phyloP scores from a whole-genome alignment of 306 rosid genomes.

The Rosa multiflora region DNA sequence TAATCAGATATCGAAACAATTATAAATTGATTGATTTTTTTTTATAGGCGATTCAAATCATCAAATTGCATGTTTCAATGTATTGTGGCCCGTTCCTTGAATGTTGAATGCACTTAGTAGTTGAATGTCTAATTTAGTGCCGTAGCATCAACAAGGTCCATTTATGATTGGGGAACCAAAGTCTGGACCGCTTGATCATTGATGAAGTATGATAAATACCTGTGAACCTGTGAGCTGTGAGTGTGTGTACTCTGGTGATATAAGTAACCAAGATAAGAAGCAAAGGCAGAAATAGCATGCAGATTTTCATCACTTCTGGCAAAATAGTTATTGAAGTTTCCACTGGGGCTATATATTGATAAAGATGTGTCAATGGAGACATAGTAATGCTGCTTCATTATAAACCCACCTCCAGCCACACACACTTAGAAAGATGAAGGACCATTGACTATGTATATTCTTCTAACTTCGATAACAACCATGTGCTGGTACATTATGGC shows the following conservation, averaged over 20 bases:
- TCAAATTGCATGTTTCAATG: background rate
- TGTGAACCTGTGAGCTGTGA: background rate
- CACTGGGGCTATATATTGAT: conserved; percentile 3
- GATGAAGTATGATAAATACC: background rate
- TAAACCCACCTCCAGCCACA: conserved; percentile 17
- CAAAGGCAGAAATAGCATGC: background rate
- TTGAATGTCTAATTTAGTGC: background rate
- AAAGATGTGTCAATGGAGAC: background rate
- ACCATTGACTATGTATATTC: conserved; percentile 38
- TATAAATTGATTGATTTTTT: too few species aligned
- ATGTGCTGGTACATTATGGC: conserved; percentile 3
- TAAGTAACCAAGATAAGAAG: background rate
- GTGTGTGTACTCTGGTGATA: background rate
- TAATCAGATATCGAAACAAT: too few species aligned
- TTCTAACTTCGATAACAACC: conserved; percentile 4
- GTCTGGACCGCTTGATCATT: background rate
- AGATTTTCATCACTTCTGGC: background rate
- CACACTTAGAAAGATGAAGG: conserved; percentile 43
- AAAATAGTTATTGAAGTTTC: background rate
- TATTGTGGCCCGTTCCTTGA: background rate
- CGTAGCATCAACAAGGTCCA: background rate
- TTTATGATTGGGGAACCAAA: background rate
- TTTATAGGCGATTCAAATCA: background rate
- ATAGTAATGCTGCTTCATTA: conserved; percentile 35
- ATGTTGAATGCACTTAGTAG: background rate